These are phyloP conservation scores for Purpureocillium takamizusanense DNA, from an alignment of 2,329 filamentous ascomycete species.

Conservation along the genomic window DNA sequence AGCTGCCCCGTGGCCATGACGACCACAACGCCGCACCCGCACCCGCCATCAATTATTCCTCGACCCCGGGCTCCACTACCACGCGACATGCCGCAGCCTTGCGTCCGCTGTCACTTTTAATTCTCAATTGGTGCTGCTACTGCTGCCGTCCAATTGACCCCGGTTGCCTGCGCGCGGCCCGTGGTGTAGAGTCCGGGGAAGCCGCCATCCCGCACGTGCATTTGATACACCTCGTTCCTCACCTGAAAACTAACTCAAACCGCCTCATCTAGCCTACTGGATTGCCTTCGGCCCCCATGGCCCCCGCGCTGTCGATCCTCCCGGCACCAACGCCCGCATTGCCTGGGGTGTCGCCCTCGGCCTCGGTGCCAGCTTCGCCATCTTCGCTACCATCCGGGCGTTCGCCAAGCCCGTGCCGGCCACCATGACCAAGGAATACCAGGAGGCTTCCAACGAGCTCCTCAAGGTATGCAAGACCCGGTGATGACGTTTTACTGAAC, in stretches of 20 bases:
- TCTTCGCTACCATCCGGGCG: constrained; percentile 66
- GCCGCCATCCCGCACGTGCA: not conserved
- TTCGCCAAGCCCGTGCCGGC: constrained; percentile 65
- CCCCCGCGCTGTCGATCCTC: constrained; percentile 72
- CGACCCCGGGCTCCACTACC: constrained; percentile 5
- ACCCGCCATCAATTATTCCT: constrained; percentile 8
- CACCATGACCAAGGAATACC: constrained; percentile 96
- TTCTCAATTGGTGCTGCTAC: constrained; percentile 4
- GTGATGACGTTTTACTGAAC: not conserved
- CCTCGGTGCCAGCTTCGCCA: constrained; percentile 52
- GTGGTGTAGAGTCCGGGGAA: constrained; percentile 1
- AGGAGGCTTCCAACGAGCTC: constrained; percentile 91
- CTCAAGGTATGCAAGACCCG: constrained; percentile 57
- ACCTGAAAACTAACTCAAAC: constrained; percentile 26
- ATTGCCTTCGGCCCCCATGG: constrained; percentile 97
- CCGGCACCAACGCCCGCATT: constrained; percentile 77
- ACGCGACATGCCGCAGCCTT: constrained; percentile 10
- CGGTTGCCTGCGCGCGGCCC: not conserved
- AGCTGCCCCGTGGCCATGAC: too few relatives aligned
- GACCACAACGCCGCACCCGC: constrained; percentile 14
- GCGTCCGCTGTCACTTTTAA: constrained; percentile 6
- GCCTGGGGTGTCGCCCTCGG: constrained; percentile 64
- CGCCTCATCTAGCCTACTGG: constrained; percentile 73
- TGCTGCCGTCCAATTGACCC: too few relatives aligned
- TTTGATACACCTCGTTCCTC: constrained; percentile 2